phyloP scores from a whole-genome alignment of 2,329 filamentous ascomycete species.

The Trichoderma harzianum region DNA sequence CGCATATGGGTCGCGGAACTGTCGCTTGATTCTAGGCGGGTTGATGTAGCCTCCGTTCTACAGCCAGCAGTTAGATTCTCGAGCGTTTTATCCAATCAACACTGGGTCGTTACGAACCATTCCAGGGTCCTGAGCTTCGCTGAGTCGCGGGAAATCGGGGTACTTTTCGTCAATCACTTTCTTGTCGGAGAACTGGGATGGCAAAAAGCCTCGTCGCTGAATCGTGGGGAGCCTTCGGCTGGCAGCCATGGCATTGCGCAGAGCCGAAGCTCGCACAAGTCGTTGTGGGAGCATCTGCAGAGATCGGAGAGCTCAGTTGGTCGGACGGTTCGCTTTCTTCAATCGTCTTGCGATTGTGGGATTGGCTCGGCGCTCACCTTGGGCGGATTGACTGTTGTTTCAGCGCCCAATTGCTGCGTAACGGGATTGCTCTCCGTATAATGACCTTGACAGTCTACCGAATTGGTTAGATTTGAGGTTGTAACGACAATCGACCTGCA shows the following conservation, averaged over 20 bases:
- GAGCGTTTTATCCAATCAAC: not conserved
- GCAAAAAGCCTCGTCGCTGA: constrained; percentile 57
- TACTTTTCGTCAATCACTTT: constrained; percentile 51
- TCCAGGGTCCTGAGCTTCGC: constrained; percentile 61
- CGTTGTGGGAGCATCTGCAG: constrained; percentile 59
- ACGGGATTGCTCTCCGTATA: constrained; percentile 29
- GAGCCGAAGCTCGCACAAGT: constrained; percentile 50
- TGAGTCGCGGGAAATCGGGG: constrained; percentile 45
- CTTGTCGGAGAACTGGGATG: constrained; percentile 45
- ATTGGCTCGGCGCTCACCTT: constrained; percentile 27
- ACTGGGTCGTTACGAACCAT: constrained; percentile 50
- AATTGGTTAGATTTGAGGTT: constrained; percentile 29
- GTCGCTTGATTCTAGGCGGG: constrained; percentile 75
- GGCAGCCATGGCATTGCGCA: constrained; percentile 43
- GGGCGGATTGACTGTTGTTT: constrained; percentile 31
- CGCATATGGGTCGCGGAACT: constrained; percentile 87
- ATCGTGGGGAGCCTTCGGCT: constrained; percentile 49
- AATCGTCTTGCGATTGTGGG: not conserved
- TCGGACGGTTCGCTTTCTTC: not conserved
- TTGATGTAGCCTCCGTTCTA: constrained; percentile 85
- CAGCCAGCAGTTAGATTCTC: constrained; percentile 26
- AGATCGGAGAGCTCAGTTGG: not conserved
- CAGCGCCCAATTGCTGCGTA: constrained; percentile 38
- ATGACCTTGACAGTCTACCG: constrained; percentile 25
- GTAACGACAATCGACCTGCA: constrained; percentile 26